Percentiles rank a stretch among this genome's conserved stretches.
Evolutionary conservation across 1,284 basidiomycete genomes (phyloP).

Genomic region (Athelia sp.): DNA sequence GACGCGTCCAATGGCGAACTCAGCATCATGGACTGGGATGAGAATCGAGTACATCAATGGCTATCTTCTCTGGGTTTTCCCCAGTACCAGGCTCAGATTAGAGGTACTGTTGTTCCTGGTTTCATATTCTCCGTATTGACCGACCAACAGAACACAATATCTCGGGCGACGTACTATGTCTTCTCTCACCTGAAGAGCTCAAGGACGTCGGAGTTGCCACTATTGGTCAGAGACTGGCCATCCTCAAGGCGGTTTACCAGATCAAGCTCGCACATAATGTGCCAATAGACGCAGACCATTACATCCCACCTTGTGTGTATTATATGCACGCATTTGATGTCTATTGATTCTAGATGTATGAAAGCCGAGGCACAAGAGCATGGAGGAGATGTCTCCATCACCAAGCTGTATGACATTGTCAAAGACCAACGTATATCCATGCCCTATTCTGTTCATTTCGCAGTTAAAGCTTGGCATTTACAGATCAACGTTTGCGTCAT

Average conservation of each 20-base stretch:
- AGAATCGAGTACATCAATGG: conserved; percentile 75
- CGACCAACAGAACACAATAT: conserved; percentile 75
- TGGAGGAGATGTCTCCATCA: conserved; percentile 54
- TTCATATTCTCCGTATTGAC: conserved; percentile 8
- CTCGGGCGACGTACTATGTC: conserved; percentile 81
- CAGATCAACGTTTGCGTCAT: conserved; percentile 63
- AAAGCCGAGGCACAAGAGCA: conserved; percentile 67
- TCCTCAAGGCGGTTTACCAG: conserved; percentile 87
- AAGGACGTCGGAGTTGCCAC: conserved; percentile 82
- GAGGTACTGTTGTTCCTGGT: conserved; percentile 38
- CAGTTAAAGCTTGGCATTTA: conserved; percentile 8
- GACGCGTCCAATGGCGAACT: conserved; percentile 35
- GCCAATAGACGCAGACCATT: conserved; percentile 81
- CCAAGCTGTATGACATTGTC: conserved; percentile 64
- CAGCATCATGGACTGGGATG: conserved; percentile 76
- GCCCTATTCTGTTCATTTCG: conserved; percentile 4
- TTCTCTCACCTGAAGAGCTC: conserved; percentile 77
- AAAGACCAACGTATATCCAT: conserved; percentile 66
- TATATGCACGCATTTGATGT: background rate
- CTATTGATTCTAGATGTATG: background rate
- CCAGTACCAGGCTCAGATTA: conserved; percentile 74
- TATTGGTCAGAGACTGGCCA: conserved; percentile 83
- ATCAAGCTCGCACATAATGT: conserved; percentile 81
- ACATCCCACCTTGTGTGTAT: conserved; percentile 83
- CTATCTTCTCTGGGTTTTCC: conserved; percentile 70